Conservation (phyloP, 352 stramenopile genomes). For the Phytopythium helicoides region DNA sequence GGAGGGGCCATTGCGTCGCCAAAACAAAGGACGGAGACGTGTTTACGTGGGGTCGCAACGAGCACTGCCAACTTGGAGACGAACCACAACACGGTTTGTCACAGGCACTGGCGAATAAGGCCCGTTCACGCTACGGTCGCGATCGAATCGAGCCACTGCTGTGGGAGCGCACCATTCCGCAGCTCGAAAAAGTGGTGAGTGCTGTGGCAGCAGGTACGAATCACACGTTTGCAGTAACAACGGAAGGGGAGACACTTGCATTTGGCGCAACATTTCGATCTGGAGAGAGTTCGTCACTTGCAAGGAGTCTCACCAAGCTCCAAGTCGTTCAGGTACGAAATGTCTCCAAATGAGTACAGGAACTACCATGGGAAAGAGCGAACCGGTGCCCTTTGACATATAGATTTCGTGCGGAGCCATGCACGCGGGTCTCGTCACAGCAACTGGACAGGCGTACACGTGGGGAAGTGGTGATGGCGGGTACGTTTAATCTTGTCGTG, state of each 20-base stretch:
- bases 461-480: slow-evolving; percentile 84
- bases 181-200: slow-evolving; percentile 41
- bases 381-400: no score
- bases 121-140: slow-evolving; percentile 54
- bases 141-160: slow-evolving; percentile 56
- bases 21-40: slow-evolving; percentile 78
- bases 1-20: slow-evolving; percentile 70
- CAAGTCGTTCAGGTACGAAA: slow-evolving; percentile 50
- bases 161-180: slow-evolving; percentile 61
- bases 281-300: slow-evolving; percentile 49
- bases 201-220: slow-evolving; percentile 65
- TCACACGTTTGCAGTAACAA: slow-evolving; percentile 64
- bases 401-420: slow-evolving; percentile 79
- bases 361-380: no score
- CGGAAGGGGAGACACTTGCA: slow-evolving; percentile 46
- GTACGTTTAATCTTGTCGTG: slow-evolving; percentile 26
- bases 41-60: slow-evolving; percentile 84
- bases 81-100: slow-evolving; percentile 62
- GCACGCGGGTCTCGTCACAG: slow-evolving; percentile 77
- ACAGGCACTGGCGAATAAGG: slow-evolving; percentile 50
- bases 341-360: not conserved
- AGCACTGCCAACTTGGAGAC: slow-evolving; percentile 74
- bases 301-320: slow-evolving; percentile 54
- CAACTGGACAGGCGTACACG: slow-evolving; percentile 66
- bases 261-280: slow-evolving; percentile 75